Base-by-base conservation (phyloP, 2,329 filamentous ascomycete genomes). In the Corynespora cassiicola region DNA sequence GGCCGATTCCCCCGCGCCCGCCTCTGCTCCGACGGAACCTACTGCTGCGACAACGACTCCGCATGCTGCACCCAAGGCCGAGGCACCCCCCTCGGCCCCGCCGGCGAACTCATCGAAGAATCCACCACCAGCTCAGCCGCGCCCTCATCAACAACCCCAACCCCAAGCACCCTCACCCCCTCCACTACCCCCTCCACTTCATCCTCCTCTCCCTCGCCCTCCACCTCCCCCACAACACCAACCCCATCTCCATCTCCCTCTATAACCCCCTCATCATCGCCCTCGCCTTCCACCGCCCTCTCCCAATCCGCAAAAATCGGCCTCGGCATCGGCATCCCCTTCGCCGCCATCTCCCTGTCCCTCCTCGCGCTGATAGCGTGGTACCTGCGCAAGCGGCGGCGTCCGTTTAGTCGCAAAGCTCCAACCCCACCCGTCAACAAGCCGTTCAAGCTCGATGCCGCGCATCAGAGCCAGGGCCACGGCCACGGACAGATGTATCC, bases 1-100 rank as follows among this genome's bases (percentile, higher is more conserved):
- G 15, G 15, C 16, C 11, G 17, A 10, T 36, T 36, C 23, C 33
- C 23, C 6, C 33, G 23, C 4, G 33, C 21, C 15, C 18, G 18
- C 10, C 11, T 28, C 10, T 36, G 23, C 14, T 15, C 19, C 7
- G 22, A 36, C 25, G 33, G 33, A 11, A 36, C 22, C 25, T 24
- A 17, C 3, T 36, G 33, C 23, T 36, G 33, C 23, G 23, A 36
- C 23, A 28, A 36, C 33, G 33, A 36, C 22, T 24, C 21, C 4
- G n/a, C 23, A 19, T 36, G 33, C 23, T 36, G 33, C 22, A 11
- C 23, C 10, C 17, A 17, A 5, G 25, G 18, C 6, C n/a, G 33
- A 12, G 33, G 33, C 22, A 24, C 28, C 11, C 28, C 28, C 20
- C 33, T 36, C 6, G 23, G 28, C 15, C 14, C 18, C 4, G 4